A percentile compares a stretch with the other conserved stretches of the same genome.
phyloP scores from a whole-genome alignment of 73 alveolate species.

The Symbiodinium natans region DNA sequence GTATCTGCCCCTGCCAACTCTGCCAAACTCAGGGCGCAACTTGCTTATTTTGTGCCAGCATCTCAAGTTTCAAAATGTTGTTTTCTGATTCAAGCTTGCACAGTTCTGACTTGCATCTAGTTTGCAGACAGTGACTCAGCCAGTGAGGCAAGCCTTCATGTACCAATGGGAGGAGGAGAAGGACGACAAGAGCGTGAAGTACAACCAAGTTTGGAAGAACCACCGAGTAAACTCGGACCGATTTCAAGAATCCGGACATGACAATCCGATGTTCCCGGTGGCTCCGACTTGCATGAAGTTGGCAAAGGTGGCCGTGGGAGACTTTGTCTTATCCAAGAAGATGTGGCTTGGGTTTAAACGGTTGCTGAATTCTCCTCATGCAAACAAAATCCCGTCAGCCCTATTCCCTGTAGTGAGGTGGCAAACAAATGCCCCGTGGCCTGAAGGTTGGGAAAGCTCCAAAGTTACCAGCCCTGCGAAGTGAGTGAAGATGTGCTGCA shows the following conservation, averaged over 20 bases:
- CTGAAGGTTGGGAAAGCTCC: slow-evolving; percentile 5
- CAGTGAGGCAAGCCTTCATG: slow-evolving; percentile 22
- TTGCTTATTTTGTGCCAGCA: not conserved
- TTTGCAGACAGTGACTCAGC: not conserved
- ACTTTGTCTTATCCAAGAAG: slow-evolving; percentile 5
- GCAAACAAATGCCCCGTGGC: too few relatives aligned
- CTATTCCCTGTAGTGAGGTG: too few relatives aligned
- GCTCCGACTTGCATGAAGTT: slow-evolving; percentile 12
- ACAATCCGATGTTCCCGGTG: slow-evolving; percentile 20
- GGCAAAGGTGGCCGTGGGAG: slow-evolving; percentile 39
- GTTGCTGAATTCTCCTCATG: too few relatives aligned
- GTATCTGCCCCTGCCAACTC: slow-evolving; percentile 14
- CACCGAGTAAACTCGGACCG: slow-evolving; percentile 9
- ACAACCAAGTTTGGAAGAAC: slow-evolving; percentile 5
- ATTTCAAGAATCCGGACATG: not conserved
- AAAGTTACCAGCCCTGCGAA: slow-evolving; percentile 31
- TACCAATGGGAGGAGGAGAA: slow-evolving; percentile 36
- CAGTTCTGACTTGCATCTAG: not conserved
- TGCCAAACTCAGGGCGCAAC: slow-evolving; percentile 28
- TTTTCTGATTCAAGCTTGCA: not conserved
- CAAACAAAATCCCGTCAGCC: too few relatives aligned
- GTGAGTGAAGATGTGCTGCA: not conserved
- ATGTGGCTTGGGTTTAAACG: slow-evolving; percentile 3
- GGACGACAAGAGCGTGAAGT: slow-evolving; percentile 8
- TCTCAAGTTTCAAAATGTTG: too few relatives aligned